Percentiles rank a stretch among this genome's conserved stretches.
Evolutionary conservation across 2,329 filamentous ascomycete genomes (phyloP).

Genomic region (Fusarium nematophilum): DNA sequence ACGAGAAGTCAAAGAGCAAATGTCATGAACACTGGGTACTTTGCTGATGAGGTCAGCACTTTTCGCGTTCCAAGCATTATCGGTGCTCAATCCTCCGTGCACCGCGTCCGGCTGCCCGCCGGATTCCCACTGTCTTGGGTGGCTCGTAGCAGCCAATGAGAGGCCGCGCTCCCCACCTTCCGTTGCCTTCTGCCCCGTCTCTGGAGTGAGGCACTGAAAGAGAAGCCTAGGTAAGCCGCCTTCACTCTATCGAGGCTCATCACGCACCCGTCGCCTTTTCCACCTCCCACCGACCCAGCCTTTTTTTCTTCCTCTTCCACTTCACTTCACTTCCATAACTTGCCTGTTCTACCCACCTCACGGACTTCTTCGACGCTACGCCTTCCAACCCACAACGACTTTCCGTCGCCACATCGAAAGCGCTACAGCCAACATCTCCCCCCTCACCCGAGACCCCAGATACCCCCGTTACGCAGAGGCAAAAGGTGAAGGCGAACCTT

Average conservation of each 20-base stretch:
- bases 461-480: conserved; percentile 11
- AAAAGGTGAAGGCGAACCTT: conserved; percentile 24
- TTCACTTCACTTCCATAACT: background rate
- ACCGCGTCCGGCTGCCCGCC: background rate
- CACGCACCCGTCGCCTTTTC: conserved; percentile 30
- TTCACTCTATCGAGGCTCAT: conserved; percentile 33
- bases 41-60: conserved; percentile 13
- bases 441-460: conserved; percentile 15
- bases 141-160: conserved; percentile 38
- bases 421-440: conserved; percentile 22
- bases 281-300: conserved; percentile 25
- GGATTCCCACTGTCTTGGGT: conserved; percentile 19
- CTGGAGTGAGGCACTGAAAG: conserved; percentile 2
- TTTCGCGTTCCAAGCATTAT: conserved; percentile 1
- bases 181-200: conserved; percentile 13
- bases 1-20: too few species aligned
- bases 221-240: conserved; percentile 16
- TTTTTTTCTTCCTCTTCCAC: conserved; percentile 4
- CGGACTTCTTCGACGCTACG: background rate
- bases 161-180: conserved; percentile 38
- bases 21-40: too few species aligned
- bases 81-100: conserved; percentile 2
- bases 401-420: conserved; percentile 1
- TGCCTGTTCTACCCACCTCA: background rate
- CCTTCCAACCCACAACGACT: background rate